These are phyloP conservation scores for Toxoplasma gondii DNA, from an alignment of 169 alveolate species.

Conservation along the genomic window DNA sequence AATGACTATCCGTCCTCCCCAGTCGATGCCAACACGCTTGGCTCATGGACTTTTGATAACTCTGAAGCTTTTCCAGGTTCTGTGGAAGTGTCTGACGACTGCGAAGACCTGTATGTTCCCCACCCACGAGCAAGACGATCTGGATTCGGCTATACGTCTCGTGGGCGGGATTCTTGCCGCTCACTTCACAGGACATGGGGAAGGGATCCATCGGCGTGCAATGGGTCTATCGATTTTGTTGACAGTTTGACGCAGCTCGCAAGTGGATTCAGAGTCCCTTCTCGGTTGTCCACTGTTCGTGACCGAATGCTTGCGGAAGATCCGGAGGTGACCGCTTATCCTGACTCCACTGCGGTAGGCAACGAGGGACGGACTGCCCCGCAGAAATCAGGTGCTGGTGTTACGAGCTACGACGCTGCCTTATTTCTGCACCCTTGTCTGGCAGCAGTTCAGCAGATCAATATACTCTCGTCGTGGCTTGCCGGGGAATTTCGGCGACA, in stretches of 20 bases:
- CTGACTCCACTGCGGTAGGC: neutral
- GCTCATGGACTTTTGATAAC: neutral
- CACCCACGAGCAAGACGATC: neutral
- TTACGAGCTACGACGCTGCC: constrained; percentile 30
- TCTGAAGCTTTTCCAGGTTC: neutral
- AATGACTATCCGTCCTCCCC: neutral
- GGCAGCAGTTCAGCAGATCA: constrained; percentile 35
- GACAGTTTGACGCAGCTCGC: no score
- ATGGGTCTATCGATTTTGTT: no score
- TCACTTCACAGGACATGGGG: no score
- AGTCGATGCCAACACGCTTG: neutral
- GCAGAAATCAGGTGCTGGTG: neutral
- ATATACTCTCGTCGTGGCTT: constrained; percentile 42
- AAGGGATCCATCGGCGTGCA: no score
- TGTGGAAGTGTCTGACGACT: neutral
- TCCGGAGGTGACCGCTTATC: no score
- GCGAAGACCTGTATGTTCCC: neutral
- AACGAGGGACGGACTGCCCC: neutral
- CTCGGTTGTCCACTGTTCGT: no score
- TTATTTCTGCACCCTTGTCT: constrained; percentile 23
- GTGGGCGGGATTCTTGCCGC: no score
- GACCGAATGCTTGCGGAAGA: no score
- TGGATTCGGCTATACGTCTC: neutral
- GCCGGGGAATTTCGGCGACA: constrained; percentile 37
- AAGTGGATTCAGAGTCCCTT: no score